These are phyloP conservation scores for Diplogelasinospora grovesii DNA, from an alignment of 495 filamentous ascomycete species.

Conservation along the genomic window DNA sequence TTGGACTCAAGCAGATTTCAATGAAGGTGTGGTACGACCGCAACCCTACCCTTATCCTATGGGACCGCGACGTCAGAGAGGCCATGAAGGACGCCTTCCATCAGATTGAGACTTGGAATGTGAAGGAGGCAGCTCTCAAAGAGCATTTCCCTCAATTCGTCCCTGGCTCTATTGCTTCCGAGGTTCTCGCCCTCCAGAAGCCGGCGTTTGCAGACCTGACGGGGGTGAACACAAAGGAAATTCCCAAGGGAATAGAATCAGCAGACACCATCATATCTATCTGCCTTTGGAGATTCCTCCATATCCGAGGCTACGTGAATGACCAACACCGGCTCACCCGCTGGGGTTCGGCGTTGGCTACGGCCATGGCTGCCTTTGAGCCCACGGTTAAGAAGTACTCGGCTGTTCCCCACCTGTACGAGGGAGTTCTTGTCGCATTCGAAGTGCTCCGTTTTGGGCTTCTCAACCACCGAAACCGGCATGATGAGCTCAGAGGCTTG, in stretches of 20 bases:
- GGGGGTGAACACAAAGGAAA: constrained; percentile 39
- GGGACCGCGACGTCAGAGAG: constrained; percentile 50
- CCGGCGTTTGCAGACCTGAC: constrained; percentile 62
- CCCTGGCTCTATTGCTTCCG: constrained; percentile 48
- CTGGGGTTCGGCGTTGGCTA: constrained; percentile 76
- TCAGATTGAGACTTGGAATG: constrained; percentile 66
- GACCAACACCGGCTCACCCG: constrained; percentile 70
- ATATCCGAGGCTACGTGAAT: constrained; percentile 79
- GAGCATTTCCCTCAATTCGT: constrained; percentile 40
- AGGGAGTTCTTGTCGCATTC: constrained; percentile 58
- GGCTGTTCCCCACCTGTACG: constrained; percentile 37
- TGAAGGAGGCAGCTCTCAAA: constrained; percentile 49
- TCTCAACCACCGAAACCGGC: constrained; percentile 57
- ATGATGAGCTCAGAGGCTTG: constrained; percentile 43
- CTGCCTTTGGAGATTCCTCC: constrained; percentile 78
- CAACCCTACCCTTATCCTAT: constrained; percentile 55
- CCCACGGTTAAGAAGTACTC: constrained; percentile 55
- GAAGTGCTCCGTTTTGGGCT: constrained; percentile 72
- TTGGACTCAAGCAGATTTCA: constrained; percentile 65
- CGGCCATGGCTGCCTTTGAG: constrained; percentile 56
- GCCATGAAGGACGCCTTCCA: constrained; percentile 51
- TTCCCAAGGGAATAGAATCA: constrained; percentile 41
- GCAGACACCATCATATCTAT: constrained; percentile 70
- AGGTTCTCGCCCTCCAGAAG: constrained; percentile 54
- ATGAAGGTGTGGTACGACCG: constrained; percentile 83